These are phyloP conservation scores for Lentinus polychrous DNA, from an alignment of 1,284 basidiomycete genomes.

Conservation along the genomic window DNA sequence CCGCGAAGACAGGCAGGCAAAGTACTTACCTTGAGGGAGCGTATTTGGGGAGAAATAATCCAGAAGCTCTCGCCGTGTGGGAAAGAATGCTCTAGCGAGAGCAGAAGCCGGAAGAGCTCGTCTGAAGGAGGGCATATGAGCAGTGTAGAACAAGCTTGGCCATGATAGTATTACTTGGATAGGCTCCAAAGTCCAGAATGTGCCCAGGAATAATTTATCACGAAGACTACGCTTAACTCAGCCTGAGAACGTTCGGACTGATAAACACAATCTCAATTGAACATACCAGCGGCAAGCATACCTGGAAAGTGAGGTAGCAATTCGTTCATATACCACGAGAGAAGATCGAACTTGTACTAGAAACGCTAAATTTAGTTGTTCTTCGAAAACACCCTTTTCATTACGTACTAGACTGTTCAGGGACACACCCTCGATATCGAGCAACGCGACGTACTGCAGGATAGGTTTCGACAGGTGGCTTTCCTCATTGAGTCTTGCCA, in stretches of 20 bases:
- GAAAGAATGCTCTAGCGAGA: slow-evolving; percentile 70
- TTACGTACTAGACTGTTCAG: slow-evolving; percentile 52
- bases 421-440: slow-evolving; percentile 60
- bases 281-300: slow-evolving; percentile 65
- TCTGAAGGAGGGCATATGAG: slow-evolving; percentile 27
- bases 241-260: background rate
- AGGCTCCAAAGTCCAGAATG: slow-evolving; percentile 75
- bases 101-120: slow-evolving; percentile 65
- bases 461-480: slow-evolving; percentile 25
- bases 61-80: slow-evolving; percentile 50
- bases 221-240: slow-evolving; percentile 42
- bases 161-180: slow-evolving; percentile 42
- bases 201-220: slow-evolving; percentile 80
- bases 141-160: slow-evolving; percentile 4
- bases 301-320: slow-evolving; percentile 70
- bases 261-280: background rate
- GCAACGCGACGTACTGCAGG: slow-evolving; percentile 61
- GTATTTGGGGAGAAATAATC: slow-evolving; percentile 48
- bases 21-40: slow-evolving; percentile 50
- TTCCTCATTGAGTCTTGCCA: slow-evolving; percentile 33
- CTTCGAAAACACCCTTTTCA: background rate
- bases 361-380: slow-evolving; percentile 3
- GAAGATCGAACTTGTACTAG: slow-evolving; percentile 50
- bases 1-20: slow-evolving; percentile 8
- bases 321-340: slow-evolving; percentile 59